Evolutionary conservation across 2,329 filamentous ascomycete species (phyloP).

Genomic region (Geosmithia putterillii): DNA sequence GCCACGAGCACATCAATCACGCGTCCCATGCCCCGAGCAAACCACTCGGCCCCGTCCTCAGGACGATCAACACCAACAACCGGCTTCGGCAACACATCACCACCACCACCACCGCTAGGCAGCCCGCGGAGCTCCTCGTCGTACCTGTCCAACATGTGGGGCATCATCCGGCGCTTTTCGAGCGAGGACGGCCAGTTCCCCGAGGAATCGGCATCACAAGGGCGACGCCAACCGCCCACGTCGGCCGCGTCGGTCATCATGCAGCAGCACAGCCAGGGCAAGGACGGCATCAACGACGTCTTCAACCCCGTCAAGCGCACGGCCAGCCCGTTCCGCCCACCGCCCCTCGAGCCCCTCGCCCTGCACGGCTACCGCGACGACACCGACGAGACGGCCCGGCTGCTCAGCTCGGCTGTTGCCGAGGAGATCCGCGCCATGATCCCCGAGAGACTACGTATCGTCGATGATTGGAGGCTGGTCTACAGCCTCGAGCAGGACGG

Average conservation of each 20-base stretch:
- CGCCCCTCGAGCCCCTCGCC: slow-evolving; percentile 70
- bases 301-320: slow-evolving; percentile 42
- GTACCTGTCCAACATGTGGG: slow-evolving; percentile 30
- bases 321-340: slow-evolving; percentile 72
- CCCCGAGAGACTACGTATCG: slow-evolving; percentile 74
- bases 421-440: slow-evolving; percentile 89
- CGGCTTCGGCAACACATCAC: not conserved
- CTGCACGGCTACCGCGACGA: slow-evolving; percentile 53
- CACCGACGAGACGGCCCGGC: slow-evolving; percentile 45
- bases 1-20: too few relatives aligned
- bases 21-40: too few relatives aligned
- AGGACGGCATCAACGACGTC: slow-evolving; percentile 42
- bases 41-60: not conserved
- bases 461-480: slow-evolving; percentile 73
- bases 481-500: slow-evolving; percentile 92
- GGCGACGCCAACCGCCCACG: not conserved
- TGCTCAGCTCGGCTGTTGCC: slow-evolving; percentile 63
- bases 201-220: not conserved
- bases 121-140: slow-evolving; percentile 1
- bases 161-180: slow-evolving; percentile 56
- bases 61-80: not conserved
- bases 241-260: too few relatives aligned
- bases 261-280: slow-evolving; percentile 5
- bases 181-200: slow-evolving; percentile 24
- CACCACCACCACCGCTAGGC: not conserved